phyloP scores from a whole-genome alignment of 768 basidiomycete species.

The Suillus tomentosus region DNA sequence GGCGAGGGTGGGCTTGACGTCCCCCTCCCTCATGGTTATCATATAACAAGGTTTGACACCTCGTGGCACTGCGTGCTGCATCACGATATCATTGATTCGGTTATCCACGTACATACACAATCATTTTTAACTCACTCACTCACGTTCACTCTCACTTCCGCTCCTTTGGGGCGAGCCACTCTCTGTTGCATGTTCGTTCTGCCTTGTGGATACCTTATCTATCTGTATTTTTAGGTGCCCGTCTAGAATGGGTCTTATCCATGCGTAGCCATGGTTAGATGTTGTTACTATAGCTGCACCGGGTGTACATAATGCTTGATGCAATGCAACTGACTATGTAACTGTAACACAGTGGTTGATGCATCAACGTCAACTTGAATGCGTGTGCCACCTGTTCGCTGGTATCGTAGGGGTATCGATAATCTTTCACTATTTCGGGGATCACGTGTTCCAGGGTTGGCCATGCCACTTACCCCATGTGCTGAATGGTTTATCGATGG shows the following conservation, averaged over 20 bases:
- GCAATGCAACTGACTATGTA: neutral
- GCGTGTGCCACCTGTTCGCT: neutral
- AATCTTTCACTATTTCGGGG: neutral
- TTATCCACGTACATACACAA: neutral
- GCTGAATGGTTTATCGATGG: no score
- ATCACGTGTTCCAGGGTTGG: no score
- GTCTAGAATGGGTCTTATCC: constrained; percentile 1
- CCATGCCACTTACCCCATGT: no score
- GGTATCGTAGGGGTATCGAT: neutral
- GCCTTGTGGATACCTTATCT: neutral
- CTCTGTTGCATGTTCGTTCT: neutral
- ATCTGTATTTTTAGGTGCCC: neutral
- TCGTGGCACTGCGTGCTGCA: constrained; percentile 1
- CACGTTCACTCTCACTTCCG: neutral
- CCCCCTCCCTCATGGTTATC: neutral
- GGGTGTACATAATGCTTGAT: neutral
- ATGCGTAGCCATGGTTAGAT: constrained; percentile 2
- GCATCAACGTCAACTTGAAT: neutral
- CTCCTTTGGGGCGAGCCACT: neutral
- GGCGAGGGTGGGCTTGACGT: constrained; percentile 3
- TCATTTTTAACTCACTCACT: constrained; percentile 1
- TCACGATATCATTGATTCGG: constrained; percentile 1
- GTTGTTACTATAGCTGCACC: neutral
- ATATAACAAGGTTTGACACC: neutral
- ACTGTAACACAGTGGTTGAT: neutral